These are phyloP conservation scores for Fusarium sulawesiense DNA, from an alignment of 2,329 filamentous ascomycete species.

Conservation along the genomic window DNA sequence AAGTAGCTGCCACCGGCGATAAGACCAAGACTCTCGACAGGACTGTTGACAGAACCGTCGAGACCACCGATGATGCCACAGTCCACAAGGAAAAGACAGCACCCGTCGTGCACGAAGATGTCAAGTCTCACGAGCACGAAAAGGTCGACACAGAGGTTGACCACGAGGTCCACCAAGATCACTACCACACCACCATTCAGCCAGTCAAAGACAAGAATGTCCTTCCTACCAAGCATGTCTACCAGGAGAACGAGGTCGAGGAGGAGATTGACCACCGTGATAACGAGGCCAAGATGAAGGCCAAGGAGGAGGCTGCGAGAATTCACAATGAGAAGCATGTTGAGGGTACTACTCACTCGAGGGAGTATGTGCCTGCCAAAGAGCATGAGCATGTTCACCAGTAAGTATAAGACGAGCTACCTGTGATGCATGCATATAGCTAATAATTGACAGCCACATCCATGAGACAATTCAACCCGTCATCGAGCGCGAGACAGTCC, in stretches of 20 bases:
- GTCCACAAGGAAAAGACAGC: conserved; percentile 26
- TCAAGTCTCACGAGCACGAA: conserved; percentile 32
- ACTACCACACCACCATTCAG: conserved; percentile 29
- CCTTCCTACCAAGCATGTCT: conserved; percentile 25
- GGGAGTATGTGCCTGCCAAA: conserved; percentile 14
- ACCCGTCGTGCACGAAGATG: conserved; percentile 23
- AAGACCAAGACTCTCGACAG: conserved; percentile 10
- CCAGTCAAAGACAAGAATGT: conserved; percentile 33
- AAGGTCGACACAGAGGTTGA: conserved; percentile 25
- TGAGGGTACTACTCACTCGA: conserved; percentile 21
- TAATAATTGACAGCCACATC: conserved; percentile 8
- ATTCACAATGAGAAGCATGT: conserved; percentile 24
- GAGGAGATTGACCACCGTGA: conserved; percentile 30
- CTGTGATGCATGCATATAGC: too few species aligned
- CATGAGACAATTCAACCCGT: conserved; percentile 33
- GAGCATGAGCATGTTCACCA: conserved; percentile 28
- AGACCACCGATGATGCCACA: conserved; percentile 16
- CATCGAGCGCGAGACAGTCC: conserved; percentile 32
- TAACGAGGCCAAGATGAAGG: conserved; percentile 15
- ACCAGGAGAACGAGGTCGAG: conserved; percentile 24
- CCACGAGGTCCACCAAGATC: conserved; percentile 28
- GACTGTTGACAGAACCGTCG: conserved; percentile 23
- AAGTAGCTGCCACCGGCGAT: not conserved
- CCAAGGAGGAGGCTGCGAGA: conserved; percentile 25
- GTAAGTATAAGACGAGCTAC: not conserved